These are phyloP conservation scores for Nannochloris sp. DNA, from an alignment of 139 green algal species.

Conservation along the genomic window DNA sequence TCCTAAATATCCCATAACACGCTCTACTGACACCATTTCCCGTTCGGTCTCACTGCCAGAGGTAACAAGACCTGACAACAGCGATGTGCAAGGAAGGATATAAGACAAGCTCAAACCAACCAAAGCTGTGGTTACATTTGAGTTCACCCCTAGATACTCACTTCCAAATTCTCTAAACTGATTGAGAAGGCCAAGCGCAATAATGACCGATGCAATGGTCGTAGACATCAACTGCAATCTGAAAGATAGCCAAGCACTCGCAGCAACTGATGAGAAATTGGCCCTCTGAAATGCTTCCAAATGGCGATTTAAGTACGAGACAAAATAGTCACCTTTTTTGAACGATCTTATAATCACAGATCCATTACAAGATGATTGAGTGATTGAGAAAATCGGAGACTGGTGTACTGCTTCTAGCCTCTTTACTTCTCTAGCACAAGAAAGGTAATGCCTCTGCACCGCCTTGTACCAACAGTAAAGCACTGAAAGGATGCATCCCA, in stretches of 20 bases:
- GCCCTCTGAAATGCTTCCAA: conserved; percentile 40
- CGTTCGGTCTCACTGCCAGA: conserved; percentile 63
- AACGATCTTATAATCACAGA: conserved; percentile 45
- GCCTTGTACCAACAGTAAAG: conserved; percentile 40
- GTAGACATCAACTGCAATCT: conserved; percentile 75
- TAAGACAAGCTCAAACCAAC: conserved; percentile 67
- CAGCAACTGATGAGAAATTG: conserved; percentile 17
- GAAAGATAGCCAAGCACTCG: conserved; percentile 57
- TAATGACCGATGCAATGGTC: conserved; percentile 46
- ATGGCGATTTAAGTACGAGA: conserved; percentile 5
- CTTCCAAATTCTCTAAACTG: not conserved
- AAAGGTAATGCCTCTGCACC: conserved; percentile 55
- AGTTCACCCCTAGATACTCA: not conserved
- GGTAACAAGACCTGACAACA: conserved; percentile 67
- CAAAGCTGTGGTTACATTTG: conserved; percentile 26
- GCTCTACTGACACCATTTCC: conserved; percentile 79
- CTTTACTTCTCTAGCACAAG: conserved; percentile 52
- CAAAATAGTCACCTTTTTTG: conserved; percentile 34
- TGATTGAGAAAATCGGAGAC: conserved; percentile 61
- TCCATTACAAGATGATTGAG: conserved; percentile 42
- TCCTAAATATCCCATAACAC: conserved; percentile 24
- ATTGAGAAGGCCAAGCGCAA: conserved; percentile 29
- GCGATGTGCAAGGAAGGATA: conserved; percentile 61
- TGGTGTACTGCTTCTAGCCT: conserved; percentile 53
- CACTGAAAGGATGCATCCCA: conserved; percentile 48